Base-by-base conservation (phyloP, 805 yeast species). In the Barnettozyma wickerhamii region DNA sequence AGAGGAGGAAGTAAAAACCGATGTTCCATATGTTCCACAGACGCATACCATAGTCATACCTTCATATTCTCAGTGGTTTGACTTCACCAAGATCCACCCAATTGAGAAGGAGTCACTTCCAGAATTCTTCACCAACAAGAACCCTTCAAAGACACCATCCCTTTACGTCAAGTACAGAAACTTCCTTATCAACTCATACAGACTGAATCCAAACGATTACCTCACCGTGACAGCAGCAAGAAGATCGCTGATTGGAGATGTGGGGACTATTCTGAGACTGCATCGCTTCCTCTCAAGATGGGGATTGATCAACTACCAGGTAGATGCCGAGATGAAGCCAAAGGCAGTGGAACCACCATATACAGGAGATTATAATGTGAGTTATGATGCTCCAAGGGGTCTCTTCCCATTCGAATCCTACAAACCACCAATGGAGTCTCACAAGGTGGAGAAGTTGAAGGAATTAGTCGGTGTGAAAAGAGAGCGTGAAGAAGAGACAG, bases 251-350 rank as follows among this genome's bases (percentile, higher is more conserved):
- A 89, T 87, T 12, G 95, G 96, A 42, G 97, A 90, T 66, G 95
- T 88, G 6, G 91, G 95, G 3, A 77, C 96, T 0, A 74, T 90
- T 45, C 75, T 89, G 71, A 77, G 96, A 48, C 79, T 90, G 7
- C 95, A 87, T 56, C 73, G 81, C 38, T 89, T 90, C 57, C 66
- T 90, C 43, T 86, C 79, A 51, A 84, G 84, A 59, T 90, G 97
- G 97, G 97, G 97, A 0, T 68, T 90, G 38, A 86, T 90, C 39
- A 90, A 90, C 62, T 90, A 90, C 60, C 97, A 90, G 62, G 95
- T 90, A 2, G 85, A 83, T 57, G 86, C 90, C 2, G 84, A 78
- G 47, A 69, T 80, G 40, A 75, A 81, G 47, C 93, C 95, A 4
- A 72, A 73, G 19, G 69, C 77, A 38, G 71, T 81, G 14, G 85